Percentiles rank a stretch among this genome's conserved stretches.
Conservation (phyloP, 805 yeast genomes). For the Kluyveromyces lactis region DNA sequence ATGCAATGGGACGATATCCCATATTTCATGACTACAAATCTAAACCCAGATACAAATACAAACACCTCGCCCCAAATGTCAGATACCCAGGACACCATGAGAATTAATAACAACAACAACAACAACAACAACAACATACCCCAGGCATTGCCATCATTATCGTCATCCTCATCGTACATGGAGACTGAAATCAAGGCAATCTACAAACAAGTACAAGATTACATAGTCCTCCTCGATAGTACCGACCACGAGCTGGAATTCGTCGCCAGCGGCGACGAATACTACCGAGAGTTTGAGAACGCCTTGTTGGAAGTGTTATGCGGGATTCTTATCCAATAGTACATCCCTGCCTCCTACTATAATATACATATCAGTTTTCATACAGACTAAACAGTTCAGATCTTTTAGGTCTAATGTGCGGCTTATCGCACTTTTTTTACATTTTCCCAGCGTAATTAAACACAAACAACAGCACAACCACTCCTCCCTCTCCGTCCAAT, state of each 20-base stretch:
- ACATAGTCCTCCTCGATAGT: constrained; percentile 5
- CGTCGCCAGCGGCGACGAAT: constrained; percentile 10
- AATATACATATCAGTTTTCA: no score
- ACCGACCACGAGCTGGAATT: constrained; percentile 6
- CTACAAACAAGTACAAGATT: constrained; percentile 7
- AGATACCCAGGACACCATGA: background rate
- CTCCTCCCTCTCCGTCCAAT: no score
- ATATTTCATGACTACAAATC: background rate
- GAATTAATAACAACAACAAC: constrained; percentile 2
- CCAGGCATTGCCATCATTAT: constrained; percentile 7
- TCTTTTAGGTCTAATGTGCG: no score
- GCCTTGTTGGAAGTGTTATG: constrained; percentile 10
- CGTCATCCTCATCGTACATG: constrained; percentile 1
- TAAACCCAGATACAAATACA: background rate
- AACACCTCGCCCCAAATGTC: background rate
- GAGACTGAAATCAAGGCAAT: constrained; percentile 2
- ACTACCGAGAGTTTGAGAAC: constrained; percentile 12
- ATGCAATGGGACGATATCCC: constrained; percentile 1
- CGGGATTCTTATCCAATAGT: constrained; percentile 6
- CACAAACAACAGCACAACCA: no score
- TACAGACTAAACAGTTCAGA: no score
- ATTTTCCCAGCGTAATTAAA: no score
- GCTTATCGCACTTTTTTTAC: no score
- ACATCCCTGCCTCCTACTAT: no score
- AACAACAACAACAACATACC: constrained; percentile 7